Base-by-base conservation (phyloP, 768 basidiomycete genomes). In the Chiua virens region DNA sequence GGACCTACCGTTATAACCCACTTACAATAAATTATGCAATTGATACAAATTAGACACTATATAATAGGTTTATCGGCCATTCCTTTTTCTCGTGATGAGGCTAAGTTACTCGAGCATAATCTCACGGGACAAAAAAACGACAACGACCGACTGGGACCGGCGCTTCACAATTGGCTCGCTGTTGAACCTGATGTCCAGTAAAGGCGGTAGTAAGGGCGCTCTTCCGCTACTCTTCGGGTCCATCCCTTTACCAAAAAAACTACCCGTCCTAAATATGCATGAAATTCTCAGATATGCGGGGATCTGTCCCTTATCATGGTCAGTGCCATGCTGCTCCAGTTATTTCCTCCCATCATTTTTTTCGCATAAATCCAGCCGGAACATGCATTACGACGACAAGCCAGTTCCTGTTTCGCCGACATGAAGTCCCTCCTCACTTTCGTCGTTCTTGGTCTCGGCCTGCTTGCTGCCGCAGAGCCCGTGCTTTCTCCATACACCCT, bases 401-500 rank as follows among this genome's bases (percentile, higher is more conserved):
- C 28, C 42, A 8, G 18, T 34, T 27, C 10, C 20, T 25, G 13
- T 47, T 35, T 23, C 35, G 30, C 30, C 42, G 27, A 25, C 42
- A 65, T 61, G 63, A 47, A 22, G 30, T 55, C 55, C n/a, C n/a
- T n/a, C 42, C 54, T 61, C 39, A 35, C 58, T 2, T 54, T 57
- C 32, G 34, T 63, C 43, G 9, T 54, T 17, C 50, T 63, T 27
- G 39, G 54, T 42, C 47, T 63, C 22, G 64, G 55, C 41, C 49
- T 61, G 27, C 27, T 61, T 27, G 37, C 57, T 20, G 48, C 63
- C 10, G 61, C 60, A 2, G 47, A 38, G 18, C 48, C 65, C 10
- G 49, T 45, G 8, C 43, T 53, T 53, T 63, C 60, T 8, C 55
- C 53, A 38, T 62, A 69, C 52, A 60, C 64, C 52, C 52, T 75